A percentile compares a stretch with the other conserved stretches of the same genome.
Evolutionary conservation across 345 rosid genomes (phyloP).

Genomic region (Barbarea vulgaris): DNA sequence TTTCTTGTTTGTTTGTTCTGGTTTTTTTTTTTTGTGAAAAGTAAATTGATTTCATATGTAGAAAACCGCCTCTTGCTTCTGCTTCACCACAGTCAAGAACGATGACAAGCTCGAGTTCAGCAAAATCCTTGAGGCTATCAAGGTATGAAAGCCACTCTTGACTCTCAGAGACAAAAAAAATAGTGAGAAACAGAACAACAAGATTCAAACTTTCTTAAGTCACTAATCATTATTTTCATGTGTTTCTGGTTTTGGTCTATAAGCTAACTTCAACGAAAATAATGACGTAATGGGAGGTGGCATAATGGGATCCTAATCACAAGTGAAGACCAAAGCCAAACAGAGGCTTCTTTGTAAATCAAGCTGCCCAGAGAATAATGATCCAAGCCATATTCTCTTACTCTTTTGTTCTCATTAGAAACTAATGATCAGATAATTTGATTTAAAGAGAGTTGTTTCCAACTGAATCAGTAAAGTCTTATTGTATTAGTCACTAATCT

Average conservation of each 20-base stretch:
- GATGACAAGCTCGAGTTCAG: too few species aligned
- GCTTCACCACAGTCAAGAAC: too few species aligned
- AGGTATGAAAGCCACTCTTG: background rate
- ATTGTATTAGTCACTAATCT: conserved; percentile 15
- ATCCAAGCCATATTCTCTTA: background rate
- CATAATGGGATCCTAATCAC: too few species aligned
- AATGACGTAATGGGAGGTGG: too few species aligned
- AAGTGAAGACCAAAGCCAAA: too few species aligned
- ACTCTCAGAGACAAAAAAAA: background rate
- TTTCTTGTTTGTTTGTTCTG: too few species aligned
- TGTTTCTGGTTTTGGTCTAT: background rate
- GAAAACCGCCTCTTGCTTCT: too few species aligned
- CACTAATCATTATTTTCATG: too few species aligned
- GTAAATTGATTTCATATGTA: too few species aligned
- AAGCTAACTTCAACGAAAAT: background rate
- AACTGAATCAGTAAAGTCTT: background rate
- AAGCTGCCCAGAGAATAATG: background rate
- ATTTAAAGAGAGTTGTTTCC: background rate
- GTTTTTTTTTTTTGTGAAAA: too few species aligned
- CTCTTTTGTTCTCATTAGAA: background rate
- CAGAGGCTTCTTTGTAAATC: background rate
- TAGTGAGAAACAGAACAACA: background rate
- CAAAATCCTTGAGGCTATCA: background rate
- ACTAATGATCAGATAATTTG: background rate
- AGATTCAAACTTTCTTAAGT: background rate